Percentiles rank a stretch among this genome's conserved stretches.
Conservation (phyloP, 768 basidiomycete genomes). For the Phaffia australis region DNA sequence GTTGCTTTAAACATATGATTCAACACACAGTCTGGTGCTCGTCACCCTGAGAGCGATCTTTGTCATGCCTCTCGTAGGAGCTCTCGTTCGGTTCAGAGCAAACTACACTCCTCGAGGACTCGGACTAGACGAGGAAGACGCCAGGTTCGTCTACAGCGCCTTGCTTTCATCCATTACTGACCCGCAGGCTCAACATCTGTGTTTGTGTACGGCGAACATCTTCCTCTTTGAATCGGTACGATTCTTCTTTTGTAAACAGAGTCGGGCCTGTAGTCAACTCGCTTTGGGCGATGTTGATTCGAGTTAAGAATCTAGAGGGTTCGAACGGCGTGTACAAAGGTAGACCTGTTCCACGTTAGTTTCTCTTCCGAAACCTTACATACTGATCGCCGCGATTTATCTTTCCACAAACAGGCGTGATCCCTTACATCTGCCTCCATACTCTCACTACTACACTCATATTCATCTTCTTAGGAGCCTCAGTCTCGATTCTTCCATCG, state of each 20-base stretch:
- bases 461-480: conserved; percentile 49
- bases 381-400: too few species aligned
- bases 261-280: not conserved
- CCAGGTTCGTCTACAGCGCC: conserved; percentile 32
- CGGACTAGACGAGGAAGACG: conserved; percentile 65
- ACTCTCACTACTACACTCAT: conserved; percentile 51
- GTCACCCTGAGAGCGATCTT: too few species aligned
- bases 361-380: too few species aligned
- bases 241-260: not conserved
- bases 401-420: conserved; percentile 32
- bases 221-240: conserved; percentile 43
- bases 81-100: conserved; percentile 44
- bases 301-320: conserved; percentile 67
- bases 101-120: conserved; percentile 80
- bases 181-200: conserved; percentile 58
- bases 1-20: too few species aligned
- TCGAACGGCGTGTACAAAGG: conserved; percentile 71
- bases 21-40: too few species aligned
- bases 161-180: conserved; percentile 49
- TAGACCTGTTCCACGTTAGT: not conserved
- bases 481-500: conserved; percentile 43
- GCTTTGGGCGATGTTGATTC: conserved; percentile 53
- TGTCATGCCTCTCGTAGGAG: conserved; percentile 9
- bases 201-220: too few species aligned
- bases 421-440: conserved; percentile 47